Conservation (phyloP, 2,329 filamentous ascomycete species). For the Eutypa lata region DNA sequence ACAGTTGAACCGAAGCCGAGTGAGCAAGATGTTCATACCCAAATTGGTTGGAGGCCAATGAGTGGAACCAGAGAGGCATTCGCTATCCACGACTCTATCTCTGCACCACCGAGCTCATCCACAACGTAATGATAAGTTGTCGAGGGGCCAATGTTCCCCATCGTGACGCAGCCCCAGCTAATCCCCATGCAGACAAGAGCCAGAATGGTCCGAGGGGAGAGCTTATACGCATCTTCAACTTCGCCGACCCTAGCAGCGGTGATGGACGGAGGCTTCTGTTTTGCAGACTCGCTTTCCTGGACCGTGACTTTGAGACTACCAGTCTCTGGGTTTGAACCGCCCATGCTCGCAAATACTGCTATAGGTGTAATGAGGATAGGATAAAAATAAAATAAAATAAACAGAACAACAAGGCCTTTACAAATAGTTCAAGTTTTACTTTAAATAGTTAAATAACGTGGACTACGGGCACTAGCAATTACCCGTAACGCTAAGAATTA, state of each 20-base stretch:
- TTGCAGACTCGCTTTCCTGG: background rate
- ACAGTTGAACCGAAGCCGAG: background rate
- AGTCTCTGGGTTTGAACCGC: background rate
- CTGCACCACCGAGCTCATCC: background rate
- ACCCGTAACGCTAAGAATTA: background rate
- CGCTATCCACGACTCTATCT: background rate
- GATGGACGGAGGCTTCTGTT: background rate
- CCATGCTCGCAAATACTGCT: background rate
- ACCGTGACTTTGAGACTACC: background rate
- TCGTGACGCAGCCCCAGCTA: background rate
- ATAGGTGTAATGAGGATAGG: background rate
- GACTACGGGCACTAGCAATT: too few species aligned
- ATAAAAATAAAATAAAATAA: background rate
- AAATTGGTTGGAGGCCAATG: background rate
- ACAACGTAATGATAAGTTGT: background rate
- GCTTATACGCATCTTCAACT: background rate
- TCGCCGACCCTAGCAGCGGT: background rate
- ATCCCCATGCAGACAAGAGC: background rate
- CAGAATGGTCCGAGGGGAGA: background rate
- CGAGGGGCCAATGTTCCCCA: background rate
- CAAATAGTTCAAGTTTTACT: background rate
- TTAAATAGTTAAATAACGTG: background rate
- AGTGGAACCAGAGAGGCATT: background rate
- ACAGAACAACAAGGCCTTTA: background rate
- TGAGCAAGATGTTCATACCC: background rate